A percentile compares a stretch with the other conserved stretches of the same genome.
phyloP scores from a whole-genome alignment of 2,329 filamentous ascomycete genomes.

The Scorias spongiosa region DNA sequence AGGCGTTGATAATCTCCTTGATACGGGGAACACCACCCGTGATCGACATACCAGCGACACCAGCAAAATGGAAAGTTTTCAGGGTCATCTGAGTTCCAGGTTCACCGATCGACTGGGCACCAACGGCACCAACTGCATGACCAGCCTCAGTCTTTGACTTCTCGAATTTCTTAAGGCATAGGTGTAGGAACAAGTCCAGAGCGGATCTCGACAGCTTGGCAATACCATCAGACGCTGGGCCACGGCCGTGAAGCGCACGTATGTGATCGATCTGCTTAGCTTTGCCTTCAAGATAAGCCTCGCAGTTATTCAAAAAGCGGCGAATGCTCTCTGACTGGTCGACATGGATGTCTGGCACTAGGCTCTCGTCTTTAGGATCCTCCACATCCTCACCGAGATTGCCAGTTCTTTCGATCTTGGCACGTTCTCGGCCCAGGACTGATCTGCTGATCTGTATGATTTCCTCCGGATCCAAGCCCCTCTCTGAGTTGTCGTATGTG shows the following conservation, averaged over 20 bases:
- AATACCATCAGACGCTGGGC: slow-evolving; percentile 45
- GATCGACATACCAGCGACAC: slow-evolving; percentile 98
- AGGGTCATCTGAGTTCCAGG: slow-evolving; percentile 98
- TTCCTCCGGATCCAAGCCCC: slow-evolving; percentile 57
- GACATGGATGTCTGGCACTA: slow-evolving; percentile 17
- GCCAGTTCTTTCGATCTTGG: slow-evolving; percentile 42
- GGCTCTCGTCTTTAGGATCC: slow-evolving; percentile 3
- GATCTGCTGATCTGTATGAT: slow-evolving; percentile 53
- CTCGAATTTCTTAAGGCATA: slow-evolving; percentile 81
- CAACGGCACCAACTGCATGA: slow-evolving; percentile 88
- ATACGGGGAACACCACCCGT: slow-evolving; percentile 98
- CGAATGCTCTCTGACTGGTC: slow-evolving; percentile 56
- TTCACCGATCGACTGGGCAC: slow-evolving; percentile 94
- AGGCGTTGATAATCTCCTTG: slow-evolving; percentile 99
- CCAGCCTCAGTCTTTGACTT: slow-evolving; percentile 86
- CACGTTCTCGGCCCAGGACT: slow-evolving; percentile 52
- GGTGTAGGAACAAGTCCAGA: slow-evolving; percentile 57
- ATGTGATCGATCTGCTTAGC: slow-evolving; percentile 14
- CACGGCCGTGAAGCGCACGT: slow-evolving; percentile 10
- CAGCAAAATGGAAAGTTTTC: slow-evolving; percentile 99
- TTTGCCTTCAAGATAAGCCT: slow-evolving; percentile 44
- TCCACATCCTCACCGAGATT: slow-evolving; percentile 5
- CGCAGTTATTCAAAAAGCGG: slow-evolving; percentile 65
- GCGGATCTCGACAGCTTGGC: slow-evolving; percentile 70
- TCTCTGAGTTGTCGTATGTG: slow-evolving; percentile 67